Base-by-base conservation (phyloP, 805 yeast genomes). In the Schwanniomyces vanrijiae region DNA sequence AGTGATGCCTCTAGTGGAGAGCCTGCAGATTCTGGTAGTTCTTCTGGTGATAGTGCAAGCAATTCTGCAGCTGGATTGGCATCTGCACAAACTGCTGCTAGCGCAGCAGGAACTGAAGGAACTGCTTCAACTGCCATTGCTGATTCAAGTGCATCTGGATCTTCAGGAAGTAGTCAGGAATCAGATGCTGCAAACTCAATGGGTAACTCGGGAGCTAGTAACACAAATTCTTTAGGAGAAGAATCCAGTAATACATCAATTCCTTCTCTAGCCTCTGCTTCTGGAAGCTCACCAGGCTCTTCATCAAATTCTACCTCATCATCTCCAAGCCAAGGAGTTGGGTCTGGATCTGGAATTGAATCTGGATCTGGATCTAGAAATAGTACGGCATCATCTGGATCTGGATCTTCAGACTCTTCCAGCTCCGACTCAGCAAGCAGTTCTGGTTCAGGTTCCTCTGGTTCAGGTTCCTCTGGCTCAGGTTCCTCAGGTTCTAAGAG, bases 371-470 rank as follows among this genome's bases (percentile, higher is more conserved):
- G 45, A 21, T 46, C 52, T 19, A 42, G 53, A 19, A 42, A 20
- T 33, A 34, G 26, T 9, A 33, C 45, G 11, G 44, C 33, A 14
- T 45, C 51, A 14, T 34, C 42, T 10, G 40, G 19, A 20, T 45
- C 46, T n/a, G 37, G 40, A 10, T 45, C 50, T 19, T 46, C 50
- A n/a, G 44, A 48, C n/a, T 29, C 40, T 24, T 42, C 43, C 7
- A 29, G 40, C 13, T 42, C 49, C 35, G 29, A 28, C 25, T 31
- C 43, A 21, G 53, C 56, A 13, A 28, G 33, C 19, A 47, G 51
- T 22, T 48, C 45, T 47, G 59, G 60, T 25, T n/a, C 53, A 18
- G 58, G 55, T 20, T 51, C 50, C 21, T 54, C 54, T 29, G 60
- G 56, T 37, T 50, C 52, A 29, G 46, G 49, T 35, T 55, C 48